Evolutionary conservation across 331 rosid species (phyloP), one percentile per base, ranked within the genome.

Genomic region (Phaseolus coccineus): DNA sequence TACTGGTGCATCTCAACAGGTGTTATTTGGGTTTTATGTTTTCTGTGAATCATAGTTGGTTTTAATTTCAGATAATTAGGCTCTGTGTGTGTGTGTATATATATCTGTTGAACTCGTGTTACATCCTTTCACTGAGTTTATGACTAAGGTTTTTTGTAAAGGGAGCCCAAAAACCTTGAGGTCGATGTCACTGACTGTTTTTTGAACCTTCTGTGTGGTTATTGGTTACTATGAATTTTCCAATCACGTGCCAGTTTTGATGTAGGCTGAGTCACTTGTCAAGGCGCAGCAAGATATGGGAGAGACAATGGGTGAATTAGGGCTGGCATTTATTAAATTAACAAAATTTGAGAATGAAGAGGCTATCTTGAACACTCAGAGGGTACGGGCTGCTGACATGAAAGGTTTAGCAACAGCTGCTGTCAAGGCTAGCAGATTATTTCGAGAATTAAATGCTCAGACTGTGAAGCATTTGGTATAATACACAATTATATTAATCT

Each of bases 221-320:
- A 10, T 76, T 71, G 69, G 37, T 67, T 61, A 15, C 35, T 39
- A 6, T 39, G 47, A 51, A 64, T 25, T 70, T 81, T 74, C 72
- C 16, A 15, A 74, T 72, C 35, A 2, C 52, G 55, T 22, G 2
- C 57, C 83, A 53, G 4, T 78, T 48, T 50, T 16, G 59, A 12
- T 81, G 71, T 15, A 44, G 97, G 97, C 97, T 1, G 97, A 93
- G 83, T 75, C 94, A 71, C 90, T 93, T 47, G 94, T 93, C 22
- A 91, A 89, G 80, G 87, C 97, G 62, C 97, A 91, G 85, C 94
- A 91, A 74, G 97, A 91, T 72, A 89, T 93, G 93, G 97, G 97
- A 62, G 97, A 89, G 82, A 88, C 97, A 50, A 67, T 88, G 93
- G 97, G 97, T 33, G 97, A 88, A 81, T 76, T 93, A 63, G 97